Evolutionary conservation across 1,139 yeast genomes (phyloP).

Genomic region (Geotrichum carabidarum): DNA sequence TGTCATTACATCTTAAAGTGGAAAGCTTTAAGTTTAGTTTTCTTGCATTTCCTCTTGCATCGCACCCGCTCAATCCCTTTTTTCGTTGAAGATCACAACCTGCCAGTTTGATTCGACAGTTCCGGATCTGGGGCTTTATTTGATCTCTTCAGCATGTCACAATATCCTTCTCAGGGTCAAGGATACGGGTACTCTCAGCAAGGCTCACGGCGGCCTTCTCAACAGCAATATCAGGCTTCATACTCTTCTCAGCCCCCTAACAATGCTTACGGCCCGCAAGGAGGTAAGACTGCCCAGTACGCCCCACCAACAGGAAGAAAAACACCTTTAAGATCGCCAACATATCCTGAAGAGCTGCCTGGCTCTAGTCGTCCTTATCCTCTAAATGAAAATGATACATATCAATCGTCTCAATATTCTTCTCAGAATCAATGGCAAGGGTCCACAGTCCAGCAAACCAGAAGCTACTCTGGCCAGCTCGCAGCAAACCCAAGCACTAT

Average conservation of each 20-base stretch:
- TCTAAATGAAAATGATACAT: not conserved
- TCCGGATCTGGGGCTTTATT: no score
- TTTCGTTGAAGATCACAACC: no score
- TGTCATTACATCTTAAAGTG: no score
- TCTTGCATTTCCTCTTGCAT: no score
- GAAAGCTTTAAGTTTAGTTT: no score
- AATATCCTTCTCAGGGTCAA: not conserved
- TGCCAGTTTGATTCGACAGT: no score
- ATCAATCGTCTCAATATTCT: no score
- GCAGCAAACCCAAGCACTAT: no score
- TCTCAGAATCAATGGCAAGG: no score
- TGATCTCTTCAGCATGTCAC: not conserved
- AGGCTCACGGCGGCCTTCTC: not conserved
- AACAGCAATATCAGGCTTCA: not conserved
- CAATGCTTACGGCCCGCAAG: not conserved
- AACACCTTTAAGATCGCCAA: constrained; percentile 2
- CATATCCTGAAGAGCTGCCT: not conserved
- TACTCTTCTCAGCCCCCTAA: not conserved
- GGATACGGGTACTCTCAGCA: not conserved
- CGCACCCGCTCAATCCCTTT: no score
- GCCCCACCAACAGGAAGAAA: not conserved
- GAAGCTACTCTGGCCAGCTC: no score
- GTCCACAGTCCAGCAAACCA: no score
- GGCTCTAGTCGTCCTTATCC: not conserved
- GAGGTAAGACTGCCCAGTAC: not conserved